Conservation (phyloP, 23 red algal genomes). For the Gracilaria vermiculophylla region DNA sequence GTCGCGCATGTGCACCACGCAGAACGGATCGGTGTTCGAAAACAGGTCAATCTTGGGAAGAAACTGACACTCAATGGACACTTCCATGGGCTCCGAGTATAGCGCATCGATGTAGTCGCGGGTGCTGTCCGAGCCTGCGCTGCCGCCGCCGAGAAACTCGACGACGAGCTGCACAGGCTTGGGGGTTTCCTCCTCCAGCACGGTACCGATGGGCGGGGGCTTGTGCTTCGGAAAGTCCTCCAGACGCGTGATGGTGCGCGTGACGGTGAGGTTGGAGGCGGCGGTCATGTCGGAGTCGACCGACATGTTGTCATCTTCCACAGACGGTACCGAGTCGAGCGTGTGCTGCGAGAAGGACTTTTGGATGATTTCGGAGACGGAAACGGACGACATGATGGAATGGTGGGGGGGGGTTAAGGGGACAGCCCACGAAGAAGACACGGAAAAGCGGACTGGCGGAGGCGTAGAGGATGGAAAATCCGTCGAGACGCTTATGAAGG, state of each 20-base stretch:
- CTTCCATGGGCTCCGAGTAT: conserved; percentile 59
- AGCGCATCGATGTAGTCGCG: conserved; percentile 52
- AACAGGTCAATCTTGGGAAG: conserved; percentile 76
- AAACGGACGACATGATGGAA: neutral
- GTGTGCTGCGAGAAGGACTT: conserved; percentile 45
- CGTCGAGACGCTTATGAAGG: neutral
- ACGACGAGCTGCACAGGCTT: conserved; percentile 75
- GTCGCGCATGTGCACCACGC: conserved; percentile 56
- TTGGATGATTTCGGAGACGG: conserved; percentile 34
- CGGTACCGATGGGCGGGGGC: conserved; percentile 65
- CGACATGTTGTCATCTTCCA: conserved; percentile 73
- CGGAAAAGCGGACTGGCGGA: neutral
- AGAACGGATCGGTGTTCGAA: conserved; percentile 73
- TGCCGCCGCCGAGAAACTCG: conserved; percentile 65
- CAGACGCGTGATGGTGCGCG: conserved; percentile 72
- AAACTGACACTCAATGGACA: conserved; percentile 76
- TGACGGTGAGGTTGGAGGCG: conserved; percentile 64
- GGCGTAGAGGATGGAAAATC: neutral
- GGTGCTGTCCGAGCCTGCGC: conserved; percentile 31
- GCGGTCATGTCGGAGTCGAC: conserved; percentile 54
- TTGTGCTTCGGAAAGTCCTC: conserved; percentile 63
- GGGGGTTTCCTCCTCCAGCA: conserved; percentile 80
- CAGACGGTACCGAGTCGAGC: conserved; percentile 51
- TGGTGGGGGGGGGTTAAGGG: neutral
- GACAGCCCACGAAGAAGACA: neutral